Base-by-base conservation (phyloP, 345 rosid genomes). In the Reutealis trisperma region DNA sequence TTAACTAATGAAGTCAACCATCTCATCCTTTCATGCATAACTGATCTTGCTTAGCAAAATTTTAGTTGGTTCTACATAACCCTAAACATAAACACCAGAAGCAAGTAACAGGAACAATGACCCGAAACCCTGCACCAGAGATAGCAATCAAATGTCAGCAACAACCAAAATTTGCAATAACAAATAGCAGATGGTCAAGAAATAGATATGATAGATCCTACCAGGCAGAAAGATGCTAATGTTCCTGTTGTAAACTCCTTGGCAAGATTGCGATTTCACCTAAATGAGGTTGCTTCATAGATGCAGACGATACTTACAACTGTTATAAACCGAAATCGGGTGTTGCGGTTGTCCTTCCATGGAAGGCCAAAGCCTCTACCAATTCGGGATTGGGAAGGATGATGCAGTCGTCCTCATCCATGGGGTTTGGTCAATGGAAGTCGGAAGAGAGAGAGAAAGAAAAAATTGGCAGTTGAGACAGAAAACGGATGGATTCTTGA, bases 91-190 rank as follows among this genome's bases (percentile, higher is more conserved):
- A 82, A 93, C 85, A 52, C 98, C 98, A 6, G 92, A 87, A 72
- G 98, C 89, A 75, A 96, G 96, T 44, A 95, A 89, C 86, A 95
- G 74, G 85, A 95, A 95, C 85, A 95, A 88, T 22, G 98, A 90
- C 21, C 99, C 99, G 30, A 95, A 95, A 32, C 99, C 99, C 99
- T 95, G 94, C 85, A 77, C 61, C 81, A 83, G 30, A 25, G 32
- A 75, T 47, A 25, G 22, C 67, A 10, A 67, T 78, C 63, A 54
- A 74, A 27, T 6, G 63, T 73, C 71, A 79, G 70, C 69, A 63
- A 72, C 2, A 73, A 63, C 44, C n/a, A 4, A 61, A 55, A 45
- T 70, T 22, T 44, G 61, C 14, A 58, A 41, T 27, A 22, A 71
- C 27, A 11, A 14, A 25, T 22, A 25, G 37, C 51, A 8, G 4